phyloP scores from a whole-genome alignment of 192 early-diverging fungal species.

The Coemansia sp. region DNA sequence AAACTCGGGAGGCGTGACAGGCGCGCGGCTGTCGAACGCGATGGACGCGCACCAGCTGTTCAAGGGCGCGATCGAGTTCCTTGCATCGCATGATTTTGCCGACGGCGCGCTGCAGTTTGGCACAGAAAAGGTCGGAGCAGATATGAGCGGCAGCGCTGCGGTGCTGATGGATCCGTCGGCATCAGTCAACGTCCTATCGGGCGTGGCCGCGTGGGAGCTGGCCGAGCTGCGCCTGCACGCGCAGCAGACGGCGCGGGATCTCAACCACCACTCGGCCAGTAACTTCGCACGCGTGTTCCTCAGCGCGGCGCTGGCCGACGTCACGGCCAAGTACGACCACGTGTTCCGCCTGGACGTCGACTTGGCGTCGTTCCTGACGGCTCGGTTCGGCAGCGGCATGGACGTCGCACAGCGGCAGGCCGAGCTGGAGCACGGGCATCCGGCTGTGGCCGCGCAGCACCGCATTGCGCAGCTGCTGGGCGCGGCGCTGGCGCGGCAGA shows the following conservation, averaged over 20 bases:
- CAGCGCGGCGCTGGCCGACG: conserved; percentile 10
- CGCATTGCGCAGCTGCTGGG: conserved; percentile 26
- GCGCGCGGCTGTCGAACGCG: conserved; percentile 57
- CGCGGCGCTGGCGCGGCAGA: conserved; percentile 16
- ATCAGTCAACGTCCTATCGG: conserved; percentile 76
- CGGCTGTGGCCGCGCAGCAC: conserved; percentile 19
- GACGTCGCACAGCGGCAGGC: conserved; percentile 10
- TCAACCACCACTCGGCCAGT: conserved; percentile 18
- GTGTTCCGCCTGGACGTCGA: conserved; percentile 39
- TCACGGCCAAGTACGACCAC: conserved; percentile 31
- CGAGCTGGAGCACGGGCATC: conserved; percentile 26
- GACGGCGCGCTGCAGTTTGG: conserved; percentile 26
- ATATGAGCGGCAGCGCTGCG: conserved; percentile 57
- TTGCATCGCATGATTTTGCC: conserved; percentile 55
- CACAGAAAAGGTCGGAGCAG: background rate
- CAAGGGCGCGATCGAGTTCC: conserved; percentile 79
- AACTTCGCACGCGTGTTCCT: conserved; percentile 36
- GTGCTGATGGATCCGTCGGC: conserved; percentile 86
- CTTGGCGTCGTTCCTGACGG: conserved; percentile 16
- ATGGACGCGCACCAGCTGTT: conserved; percentile 88
- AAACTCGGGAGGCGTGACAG: conserved; percentile 22
- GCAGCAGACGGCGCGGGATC: conserved; percentile 21
- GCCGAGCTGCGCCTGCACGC: conserved; percentile 57
- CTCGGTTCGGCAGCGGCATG: conserved; percentile 9
- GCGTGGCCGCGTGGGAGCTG: conserved; percentile 62